phyloP scores from a whole-genome alignment of 179 eudicot genomes.

The Patellifolia procumbens region DNA sequence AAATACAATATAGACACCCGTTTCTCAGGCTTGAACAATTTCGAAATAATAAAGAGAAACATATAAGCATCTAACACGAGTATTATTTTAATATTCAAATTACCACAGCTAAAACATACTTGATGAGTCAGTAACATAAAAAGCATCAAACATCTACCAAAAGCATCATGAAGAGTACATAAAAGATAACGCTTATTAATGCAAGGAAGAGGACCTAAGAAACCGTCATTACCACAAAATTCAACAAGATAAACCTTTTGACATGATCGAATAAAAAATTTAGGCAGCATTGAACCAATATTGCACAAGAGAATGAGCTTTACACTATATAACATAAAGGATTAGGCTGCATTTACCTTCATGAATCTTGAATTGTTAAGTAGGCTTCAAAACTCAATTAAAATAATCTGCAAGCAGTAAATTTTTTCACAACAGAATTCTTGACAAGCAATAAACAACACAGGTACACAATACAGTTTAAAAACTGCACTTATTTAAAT shows the following conservation, averaged over 20 bases:
- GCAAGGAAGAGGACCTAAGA: background rate
- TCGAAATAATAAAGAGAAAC: background rate
- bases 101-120: background rate
- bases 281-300: background rate
- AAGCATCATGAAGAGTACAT: background rate
- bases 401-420: background rate
- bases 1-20: background rate
- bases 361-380: background rate
- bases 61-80: no score
- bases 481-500: no score
- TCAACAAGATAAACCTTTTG: background rate
- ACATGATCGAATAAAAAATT: no score
- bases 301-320: background rate
- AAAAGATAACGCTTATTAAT: background rate
- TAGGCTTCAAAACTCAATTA: background rate
- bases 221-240: background rate
- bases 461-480: no score
- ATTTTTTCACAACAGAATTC: background rate
- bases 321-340: background rate
- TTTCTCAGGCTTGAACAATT: background rate
- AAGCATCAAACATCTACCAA: background rate
- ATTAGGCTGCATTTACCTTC: background rate
- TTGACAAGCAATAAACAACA: background rate
- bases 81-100: no score
- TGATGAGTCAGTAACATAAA: background rate